phyloP scores from a whole-genome alignment of 169 alveolate species.

The Eimeria falciformis region DNA sequence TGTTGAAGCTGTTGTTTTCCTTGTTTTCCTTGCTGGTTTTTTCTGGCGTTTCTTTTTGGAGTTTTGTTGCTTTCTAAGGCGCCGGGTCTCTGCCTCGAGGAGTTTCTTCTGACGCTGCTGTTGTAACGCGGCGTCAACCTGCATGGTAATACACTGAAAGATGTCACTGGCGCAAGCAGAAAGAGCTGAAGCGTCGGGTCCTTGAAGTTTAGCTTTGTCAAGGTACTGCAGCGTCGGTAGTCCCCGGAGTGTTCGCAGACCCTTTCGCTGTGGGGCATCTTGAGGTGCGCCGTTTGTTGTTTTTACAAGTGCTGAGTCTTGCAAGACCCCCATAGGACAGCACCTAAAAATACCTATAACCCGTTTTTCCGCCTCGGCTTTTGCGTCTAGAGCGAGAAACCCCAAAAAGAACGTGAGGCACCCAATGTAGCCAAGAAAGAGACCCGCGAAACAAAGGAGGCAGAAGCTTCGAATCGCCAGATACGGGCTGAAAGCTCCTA shows the following conservation, averaged over 20 bases:
- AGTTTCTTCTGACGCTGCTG: constrained; percentile 60
- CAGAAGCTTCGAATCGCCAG: constrained; percentile 88
- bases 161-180: constrained; percentile 71
- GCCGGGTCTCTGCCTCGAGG: constrained; percentile 64
- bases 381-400: constrained; percentile 86
- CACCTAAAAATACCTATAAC: constrained; percentile 28
- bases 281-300: not conserved
- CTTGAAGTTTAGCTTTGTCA: constrained; percentile 42
- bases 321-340: constrained; percentile 41
- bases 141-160: constrained; percentile 66
- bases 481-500: constrained; percentile 88
- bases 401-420: constrained; percentile 86
- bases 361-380: constrained; percentile 78
- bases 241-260: constrained; percentile 35
- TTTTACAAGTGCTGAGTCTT: constrained; percentile 31
- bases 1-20: not conserved
- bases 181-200: constrained; percentile 63
- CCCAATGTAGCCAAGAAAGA: constrained; percentile 86
- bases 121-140: constrained; percentile 62
- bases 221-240: constrained; percentile 61
- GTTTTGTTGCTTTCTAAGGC: constrained; percentile 51
- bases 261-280: not conserved
- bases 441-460: constrained; percentile 84
- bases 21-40: not conserved
- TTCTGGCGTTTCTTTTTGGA: constrained; percentile 33